Conservation (phyloP, 1,139 yeast species). For the Yamadazyma taylorii region DNA sequence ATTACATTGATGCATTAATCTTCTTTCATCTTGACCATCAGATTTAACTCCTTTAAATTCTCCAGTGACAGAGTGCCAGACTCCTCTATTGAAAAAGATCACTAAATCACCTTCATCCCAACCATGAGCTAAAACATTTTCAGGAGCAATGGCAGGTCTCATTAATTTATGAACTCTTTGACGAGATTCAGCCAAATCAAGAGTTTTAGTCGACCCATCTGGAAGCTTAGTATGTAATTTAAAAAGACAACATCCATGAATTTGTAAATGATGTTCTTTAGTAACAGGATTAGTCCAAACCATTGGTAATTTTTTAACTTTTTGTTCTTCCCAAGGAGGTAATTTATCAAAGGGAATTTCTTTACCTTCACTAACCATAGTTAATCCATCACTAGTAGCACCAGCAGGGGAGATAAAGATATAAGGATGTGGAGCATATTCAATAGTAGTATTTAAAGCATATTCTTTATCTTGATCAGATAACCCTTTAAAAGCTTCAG, state of each 20-base stretch:
- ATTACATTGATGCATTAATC: slow-evolving; percentile 92
- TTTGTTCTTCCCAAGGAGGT: slow-evolving; percentile 79
- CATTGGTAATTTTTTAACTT: slow-evolving; percentile 74
- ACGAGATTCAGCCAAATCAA: slow-evolving; percentile 71
- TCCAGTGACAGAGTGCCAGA: slow-evolving; percentile 88
- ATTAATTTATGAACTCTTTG: slow-evolving; percentile 65
- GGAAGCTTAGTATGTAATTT: slow-evolving; percentile 56
- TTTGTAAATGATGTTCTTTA: slow-evolving; percentile 76
- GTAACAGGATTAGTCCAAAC: slow-evolving; percentile 95
- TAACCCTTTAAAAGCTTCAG: slow-evolving; percentile 65
- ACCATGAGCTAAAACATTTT: slow-evolving; percentile 71
- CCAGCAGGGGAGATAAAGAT: slow-evolving; percentile 77
- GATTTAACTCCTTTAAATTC: slow-evolving; percentile 57
- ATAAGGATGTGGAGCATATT: slow-evolving; percentile 90
- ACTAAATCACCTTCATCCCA: slow-evolving; percentile 86
- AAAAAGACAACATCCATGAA: slow-evolving; percentile 83
- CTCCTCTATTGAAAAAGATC: slow-evolving; percentile 82
- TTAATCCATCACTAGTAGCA: slow-evolving; percentile 82
- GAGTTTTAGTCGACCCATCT: slow-evolving; percentile 49
- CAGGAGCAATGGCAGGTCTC: slow-evolving; percentile 84
- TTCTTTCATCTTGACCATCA: slow-evolving; percentile 62
- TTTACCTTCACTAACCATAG: slow-evolving; percentile 79
- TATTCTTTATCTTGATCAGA: slow-evolving; percentile 68
- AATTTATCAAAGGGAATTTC: slow-evolving; percentile 65
- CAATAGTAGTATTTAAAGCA: slow-evolving; percentile 74